phyloP scores from a whole-genome alignment of 257 asterid genomes.

The Phtheirospermum japonicum region DNA sequence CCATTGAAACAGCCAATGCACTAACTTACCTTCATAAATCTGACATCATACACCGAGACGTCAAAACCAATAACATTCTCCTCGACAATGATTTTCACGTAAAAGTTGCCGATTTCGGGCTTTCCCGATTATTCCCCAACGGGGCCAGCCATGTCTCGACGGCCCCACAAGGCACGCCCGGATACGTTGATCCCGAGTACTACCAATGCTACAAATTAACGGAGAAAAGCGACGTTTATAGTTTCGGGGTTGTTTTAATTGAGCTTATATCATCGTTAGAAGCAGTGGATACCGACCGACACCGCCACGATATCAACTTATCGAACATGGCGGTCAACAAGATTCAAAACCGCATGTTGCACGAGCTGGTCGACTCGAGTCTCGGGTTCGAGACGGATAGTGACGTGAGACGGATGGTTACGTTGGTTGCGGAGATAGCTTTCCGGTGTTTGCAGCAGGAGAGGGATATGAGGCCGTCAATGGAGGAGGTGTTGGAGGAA shows the following conservation, averaged over 20 bases:
- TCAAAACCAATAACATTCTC: constrained; percentile 71
- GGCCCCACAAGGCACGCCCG: constrained; percentile 94
- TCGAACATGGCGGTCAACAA: constrained; percentile 69
- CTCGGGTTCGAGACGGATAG: constrained; percentile 50
- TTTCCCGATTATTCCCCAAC: constrained; percentile 63
- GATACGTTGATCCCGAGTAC: constrained; percentile 87
- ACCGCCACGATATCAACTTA: constrained; percentile 64
- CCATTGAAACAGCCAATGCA: constrained; percentile 74
- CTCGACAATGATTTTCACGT: constrained; percentile 64
- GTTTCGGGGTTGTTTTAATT: constrained; percentile 78
- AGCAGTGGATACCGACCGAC: constrained; percentile 75
- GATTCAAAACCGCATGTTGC: constrained; percentile 54
- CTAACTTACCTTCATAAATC: constrained; percentile 65
- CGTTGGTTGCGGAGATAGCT: constrained; percentile 62
- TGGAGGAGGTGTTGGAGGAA: constrained; percentile 55
- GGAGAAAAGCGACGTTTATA: constrained; percentile 70
- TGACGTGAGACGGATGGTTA: constrained; percentile 40
- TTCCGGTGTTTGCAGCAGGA: constrained; percentile 65
- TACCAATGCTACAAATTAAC: constrained; percentile 77
- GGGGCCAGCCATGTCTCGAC: constrained; percentile 74
- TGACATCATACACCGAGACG: constrained; percentile 77
- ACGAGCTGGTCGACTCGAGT: constrained; percentile 62
- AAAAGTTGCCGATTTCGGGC: constrained; percentile 89
- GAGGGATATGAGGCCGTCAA: constrained; percentile 71
- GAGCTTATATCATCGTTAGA: constrained; percentile 78